Conservation (phyloP, 2,329 filamentous ascomycete species). For the Neofusicoccum ribis region DNA sequence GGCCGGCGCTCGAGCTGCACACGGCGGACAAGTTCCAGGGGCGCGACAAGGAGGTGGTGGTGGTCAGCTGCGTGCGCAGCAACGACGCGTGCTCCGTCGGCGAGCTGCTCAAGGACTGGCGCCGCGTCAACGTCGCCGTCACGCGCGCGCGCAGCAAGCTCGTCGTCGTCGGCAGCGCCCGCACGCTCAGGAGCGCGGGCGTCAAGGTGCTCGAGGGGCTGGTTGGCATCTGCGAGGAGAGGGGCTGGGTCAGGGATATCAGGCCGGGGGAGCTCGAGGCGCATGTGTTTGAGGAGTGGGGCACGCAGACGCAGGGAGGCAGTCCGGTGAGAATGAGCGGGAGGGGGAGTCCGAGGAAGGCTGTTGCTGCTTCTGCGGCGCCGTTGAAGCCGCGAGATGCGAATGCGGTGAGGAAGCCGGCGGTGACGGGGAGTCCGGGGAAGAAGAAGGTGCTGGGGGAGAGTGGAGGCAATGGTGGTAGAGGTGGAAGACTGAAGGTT, state of each 20-base stretch:
- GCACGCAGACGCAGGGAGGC: constrained; percentile 21
- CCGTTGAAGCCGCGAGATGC: background rate
- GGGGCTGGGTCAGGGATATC: constrained; percentile 78
- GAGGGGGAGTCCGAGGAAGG: constrained; percentile 33
- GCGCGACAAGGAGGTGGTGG: constrained; percentile 88
- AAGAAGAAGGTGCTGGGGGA: constrained; percentile 24
- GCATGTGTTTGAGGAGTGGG: constrained; percentile 66
- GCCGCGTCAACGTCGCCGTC: constrained; percentile 92
- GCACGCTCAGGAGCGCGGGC: constrained; percentile 61
- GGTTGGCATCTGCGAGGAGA: constrained; percentile 72
- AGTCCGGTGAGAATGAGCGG: background rate
- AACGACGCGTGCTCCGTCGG: constrained; percentile 84
- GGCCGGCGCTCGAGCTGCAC: constrained; percentile 77
- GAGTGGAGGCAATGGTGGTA: constrained; percentile 20
- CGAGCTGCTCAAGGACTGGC: constrained; percentile 86
- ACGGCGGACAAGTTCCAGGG: constrained; percentile 97
- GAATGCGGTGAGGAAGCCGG: constrained; percentile 19
- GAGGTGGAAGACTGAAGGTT: constrained; percentile 38
- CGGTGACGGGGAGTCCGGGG: constrained; percentile 22
- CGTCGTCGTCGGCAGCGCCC: constrained; percentile 78
- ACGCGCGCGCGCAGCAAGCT: constrained; percentile 91
- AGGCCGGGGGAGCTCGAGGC: constrained; percentile 62
- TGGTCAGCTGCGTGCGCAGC: constrained; percentile 83
- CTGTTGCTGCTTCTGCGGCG: constrained; percentile 25
- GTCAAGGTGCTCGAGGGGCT: constrained; percentile 77